Conservation (phyloP, 768 basidiomycete genomes). For the Russula griseocarnosa region DNA sequence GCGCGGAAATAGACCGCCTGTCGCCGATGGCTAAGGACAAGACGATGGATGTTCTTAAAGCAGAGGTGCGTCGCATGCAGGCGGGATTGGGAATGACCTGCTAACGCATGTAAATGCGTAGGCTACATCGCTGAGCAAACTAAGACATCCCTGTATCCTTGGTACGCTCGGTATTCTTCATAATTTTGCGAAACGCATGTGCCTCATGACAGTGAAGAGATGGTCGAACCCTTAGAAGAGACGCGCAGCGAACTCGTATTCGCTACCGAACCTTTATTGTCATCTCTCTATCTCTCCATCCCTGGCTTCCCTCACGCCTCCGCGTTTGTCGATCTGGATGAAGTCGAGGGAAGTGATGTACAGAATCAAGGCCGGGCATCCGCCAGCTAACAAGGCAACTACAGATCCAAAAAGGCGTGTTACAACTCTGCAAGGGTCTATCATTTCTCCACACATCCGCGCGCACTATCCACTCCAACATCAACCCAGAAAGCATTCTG, state of each 20-base stretch:
- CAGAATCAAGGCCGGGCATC: constrained; percentile 7
- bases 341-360: constrained; percentile 70
- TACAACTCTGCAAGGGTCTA: constrained; percentile 88
- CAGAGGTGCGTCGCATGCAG: constrained; percentile 58
- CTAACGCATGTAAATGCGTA: constrained; percentile 34
- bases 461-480: constrained; percentile 86
- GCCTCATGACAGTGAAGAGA: constrained; percentile 51
- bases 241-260: constrained; percentile 85
- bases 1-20: constrained; percentile 67
- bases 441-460: constrained; percentile 91
- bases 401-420: constrained; percentile 92
- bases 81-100: not conserved
- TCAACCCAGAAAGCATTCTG: constrained; percentile 81
- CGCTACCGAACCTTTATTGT: constrained; percentile 86
- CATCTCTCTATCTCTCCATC: constrained; percentile 76
- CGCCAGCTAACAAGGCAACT: constrained; percentile 21
- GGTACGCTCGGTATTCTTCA: constrained; percentile 43
- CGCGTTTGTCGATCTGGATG: constrained; percentile 80
- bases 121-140: constrained; percentile 77
- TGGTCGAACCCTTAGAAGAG: constrained; percentile 97
- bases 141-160: constrained; percentile 91
- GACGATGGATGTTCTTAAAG: constrained; percentile 80
- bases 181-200: constrained; percentile 15
- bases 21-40: constrained; percentile 62
- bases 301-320: constrained; percentile 54